phyloP scores from a whole-genome alignment of 495 filamentous ascomycete genomes.

The Amniculicola lignicola region DNA sequence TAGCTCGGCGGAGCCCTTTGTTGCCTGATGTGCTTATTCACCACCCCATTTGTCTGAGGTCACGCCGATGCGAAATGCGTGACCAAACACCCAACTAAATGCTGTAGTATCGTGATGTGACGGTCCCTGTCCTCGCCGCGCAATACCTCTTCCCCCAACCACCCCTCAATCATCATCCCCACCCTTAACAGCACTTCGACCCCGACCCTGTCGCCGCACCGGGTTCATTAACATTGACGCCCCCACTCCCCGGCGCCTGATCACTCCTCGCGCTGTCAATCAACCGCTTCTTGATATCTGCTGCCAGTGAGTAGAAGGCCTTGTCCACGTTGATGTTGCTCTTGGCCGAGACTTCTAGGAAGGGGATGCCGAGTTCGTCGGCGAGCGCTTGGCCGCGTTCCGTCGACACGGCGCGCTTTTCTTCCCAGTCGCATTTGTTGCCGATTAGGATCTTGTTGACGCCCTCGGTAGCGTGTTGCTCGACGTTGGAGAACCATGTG shows the following conservation, averaged over 20 bases:
- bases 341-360: conserved; percentile 97
- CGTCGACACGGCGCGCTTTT: conserved; percentile 90
- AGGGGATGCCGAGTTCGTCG: conserved; percentile 94
- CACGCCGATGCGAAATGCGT: too few relatives aligned
- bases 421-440: conserved; percentile 99
- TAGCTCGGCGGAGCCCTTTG: too few relatives aligned
- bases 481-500: conserved; percentile 99
- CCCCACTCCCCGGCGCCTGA: conserved; percentile 41
- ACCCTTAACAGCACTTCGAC: conserved; percentile 79
- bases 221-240: conserved; percentile 31
- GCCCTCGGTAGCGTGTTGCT: conserved; percentile 97
- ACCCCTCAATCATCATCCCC: not conserved
- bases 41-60: too few relatives aligned
- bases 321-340: conserved; percentile 99
- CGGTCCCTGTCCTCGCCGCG: too few relatives aligned
- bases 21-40: too few relatives aligned
- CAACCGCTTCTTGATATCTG: conserved; percentile 95
- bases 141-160: not conserved
- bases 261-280: conserved; percentile 83
- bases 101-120: too few relatives aligned
- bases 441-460: conserved; percentile 99
- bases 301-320: conserved; percentile 91
- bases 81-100: too few relatives aligned
- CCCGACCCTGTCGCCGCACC: conserved; percentile 49
- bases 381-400: conserved; percentile 91